Percentiles rank a stretch among this genome's conserved stretches.
These are phyloP conservation scores for Tylopilus subfusipes DNA, from an alignment of 768 basidiomycete genomes.

Conservation along the genomic window DNA sequence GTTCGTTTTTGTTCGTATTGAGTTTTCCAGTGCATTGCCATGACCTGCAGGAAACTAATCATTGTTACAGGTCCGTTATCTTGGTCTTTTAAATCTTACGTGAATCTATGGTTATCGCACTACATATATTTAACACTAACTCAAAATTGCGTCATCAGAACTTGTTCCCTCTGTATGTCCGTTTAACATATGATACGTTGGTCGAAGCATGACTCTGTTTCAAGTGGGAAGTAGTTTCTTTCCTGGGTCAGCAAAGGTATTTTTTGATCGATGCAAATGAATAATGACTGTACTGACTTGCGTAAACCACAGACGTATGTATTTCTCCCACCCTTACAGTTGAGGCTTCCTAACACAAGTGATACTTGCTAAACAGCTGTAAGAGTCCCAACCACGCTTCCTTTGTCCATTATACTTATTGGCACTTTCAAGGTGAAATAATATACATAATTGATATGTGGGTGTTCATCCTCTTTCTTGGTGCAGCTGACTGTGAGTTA, in stretches of 20 bases:
- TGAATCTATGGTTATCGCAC: not conserved
- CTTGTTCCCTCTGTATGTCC: not conserved
- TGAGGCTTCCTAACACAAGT: not conserved
- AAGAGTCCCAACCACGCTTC: not conserved
- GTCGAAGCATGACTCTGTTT: not conserved
- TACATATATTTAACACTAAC: not conserved
- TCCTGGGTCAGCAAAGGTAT: not conserved
- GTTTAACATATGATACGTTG: not conserved
- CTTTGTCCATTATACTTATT: not conserved
- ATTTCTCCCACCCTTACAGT: not conserved
- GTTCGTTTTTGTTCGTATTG: too few species aligned
- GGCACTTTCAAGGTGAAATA: not conserved
- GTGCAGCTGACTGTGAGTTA: not conserved
- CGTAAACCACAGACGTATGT: not conserved
- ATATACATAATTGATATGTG: not conserved
- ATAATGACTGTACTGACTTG: not conserved
- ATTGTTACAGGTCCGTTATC: slow-evolving; percentile 9
- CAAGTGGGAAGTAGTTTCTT: not conserved
- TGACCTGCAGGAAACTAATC: too few species aligned
- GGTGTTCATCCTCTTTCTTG: not conserved
- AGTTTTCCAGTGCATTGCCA: too few species aligned
- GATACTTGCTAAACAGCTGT: not conserved
- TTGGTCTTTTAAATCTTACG: not conserved
- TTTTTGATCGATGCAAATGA: not conserved
- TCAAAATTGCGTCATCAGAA: not conserved